Conservation (phyloP, 75 land plant species). For the Isoetes taiwanensis region DNA sequence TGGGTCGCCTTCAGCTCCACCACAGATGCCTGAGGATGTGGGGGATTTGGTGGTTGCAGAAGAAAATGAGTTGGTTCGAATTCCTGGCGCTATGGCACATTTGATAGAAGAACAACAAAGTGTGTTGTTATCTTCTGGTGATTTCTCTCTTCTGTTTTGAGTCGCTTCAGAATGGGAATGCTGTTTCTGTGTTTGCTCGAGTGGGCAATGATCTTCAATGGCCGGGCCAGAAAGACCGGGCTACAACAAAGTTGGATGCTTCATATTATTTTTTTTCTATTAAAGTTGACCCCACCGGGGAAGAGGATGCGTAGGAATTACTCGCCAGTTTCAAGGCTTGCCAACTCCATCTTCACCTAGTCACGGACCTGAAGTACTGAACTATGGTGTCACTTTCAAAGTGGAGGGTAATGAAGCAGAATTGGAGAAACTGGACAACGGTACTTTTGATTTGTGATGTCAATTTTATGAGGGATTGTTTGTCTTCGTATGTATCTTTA, state of each 20-base stretch:
- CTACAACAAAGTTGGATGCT: neutral
- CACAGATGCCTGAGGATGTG: too few relatives aligned
- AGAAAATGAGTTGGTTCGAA: neutral
- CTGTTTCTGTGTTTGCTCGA: neutral
- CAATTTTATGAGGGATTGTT: too few relatives aligned
- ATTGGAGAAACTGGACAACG: neutral
- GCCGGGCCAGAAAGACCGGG: neutral
- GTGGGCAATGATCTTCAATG: conserved; percentile 2
- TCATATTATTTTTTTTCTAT: neutral
- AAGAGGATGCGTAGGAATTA: neutral
- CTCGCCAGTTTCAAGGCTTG: neutral
- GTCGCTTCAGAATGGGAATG: neutral
- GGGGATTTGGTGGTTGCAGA: too few relatives aligned
- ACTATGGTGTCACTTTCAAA: neutral
- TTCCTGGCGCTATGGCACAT: neutral
- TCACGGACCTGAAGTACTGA: neutral
- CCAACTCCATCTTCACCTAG: neutral
- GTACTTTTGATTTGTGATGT: too few relatives aligned
- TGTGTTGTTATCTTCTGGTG: neutral
- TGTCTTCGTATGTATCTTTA: too few relatives aligned
- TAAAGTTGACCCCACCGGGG: neutral
- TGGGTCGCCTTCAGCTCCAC: too few relatives aligned
- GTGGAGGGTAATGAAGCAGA: neutral
- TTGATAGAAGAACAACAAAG: neutral
- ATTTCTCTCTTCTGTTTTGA: neutral